phyloP scores from a whole-genome alignment of 768 basidiomycete genomes.

The Collybia sp. region DNA sequence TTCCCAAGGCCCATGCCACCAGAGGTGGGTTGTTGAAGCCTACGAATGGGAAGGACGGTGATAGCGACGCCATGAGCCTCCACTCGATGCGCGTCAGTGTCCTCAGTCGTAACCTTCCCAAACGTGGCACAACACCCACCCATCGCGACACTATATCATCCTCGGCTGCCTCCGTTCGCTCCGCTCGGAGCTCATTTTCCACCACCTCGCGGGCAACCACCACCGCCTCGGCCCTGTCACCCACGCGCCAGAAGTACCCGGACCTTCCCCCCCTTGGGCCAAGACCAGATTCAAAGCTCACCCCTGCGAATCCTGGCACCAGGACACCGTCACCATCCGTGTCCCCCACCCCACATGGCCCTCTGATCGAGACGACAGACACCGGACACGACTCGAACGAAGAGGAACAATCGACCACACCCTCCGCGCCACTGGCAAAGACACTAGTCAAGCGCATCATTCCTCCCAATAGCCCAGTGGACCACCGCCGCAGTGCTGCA shows the following conservation, averaged over 20 bases:
- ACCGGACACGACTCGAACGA: neutral
- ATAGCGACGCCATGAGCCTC: slow-evolving; percentile 35
- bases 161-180: slow-evolving; percentile 37
- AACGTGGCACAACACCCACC: slow-evolving; percentile 7
- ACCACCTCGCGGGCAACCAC: slow-evolving; percentile 22
- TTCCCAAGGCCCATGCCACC: slow-evolving; percentile 18
- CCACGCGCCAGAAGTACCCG: neutral
- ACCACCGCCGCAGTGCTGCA: too few relatives aligned
- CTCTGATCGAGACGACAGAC: too few relatives aligned
- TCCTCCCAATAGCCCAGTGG: neutral
- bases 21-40: slow-evolving; percentile 21
- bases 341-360: neutral
- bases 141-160: slow-evolving; percentile 16
- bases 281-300: slow-evolving; percentile 3
- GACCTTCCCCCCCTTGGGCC: neutral
- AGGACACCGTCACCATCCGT: neutral
- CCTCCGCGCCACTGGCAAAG: slow-evolving; percentile 6
- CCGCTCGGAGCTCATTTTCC: slow-evolving; percentile 36
- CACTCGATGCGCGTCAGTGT: slow-evolving; percentile 38
- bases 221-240: slow-evolving; percentile 2
- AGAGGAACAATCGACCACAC: neutral
- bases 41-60: slow-evolving; percentile 22
- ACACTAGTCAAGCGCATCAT: slow-evolving; percentile 2
- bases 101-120: slow-evolving; percentile 27
- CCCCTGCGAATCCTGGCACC: slow-evolving; percentile 4